Percentiles rank a stretch among this genome's conserved stretches.
These are phyloP conservation scores for Litsea cubeba DNA, from an alignment of 164 flowering plant species.

Conservation along the genomic window DNA sequence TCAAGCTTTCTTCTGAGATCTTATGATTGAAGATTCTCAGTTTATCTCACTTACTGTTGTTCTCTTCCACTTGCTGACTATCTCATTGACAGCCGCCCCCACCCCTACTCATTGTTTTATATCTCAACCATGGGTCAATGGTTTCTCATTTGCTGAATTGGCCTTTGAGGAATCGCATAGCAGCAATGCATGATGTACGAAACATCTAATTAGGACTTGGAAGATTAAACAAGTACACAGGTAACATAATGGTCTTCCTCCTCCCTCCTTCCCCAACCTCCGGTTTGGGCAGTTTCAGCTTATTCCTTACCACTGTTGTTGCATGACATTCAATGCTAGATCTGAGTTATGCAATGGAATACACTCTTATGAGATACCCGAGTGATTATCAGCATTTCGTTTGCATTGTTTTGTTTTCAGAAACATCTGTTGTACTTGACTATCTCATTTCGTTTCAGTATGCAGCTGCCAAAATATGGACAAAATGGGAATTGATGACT, in stretches of 20 bases:
- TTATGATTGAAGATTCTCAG: too few species aligned
- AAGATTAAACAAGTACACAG: too few species aligned
- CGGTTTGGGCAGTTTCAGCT: not conserved
- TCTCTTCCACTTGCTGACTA: too few species aligned
- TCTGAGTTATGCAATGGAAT: not conserved
- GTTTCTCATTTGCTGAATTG: too few species aligned
- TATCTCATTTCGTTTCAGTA: slow-evolving; percentile 31
- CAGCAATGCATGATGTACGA: too few species aligned
- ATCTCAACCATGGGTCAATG: too few species aligned
- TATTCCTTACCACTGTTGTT: not conserved
- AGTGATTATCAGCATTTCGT: not conserved
- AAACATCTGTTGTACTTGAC: not conserved
- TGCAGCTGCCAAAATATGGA: slow-evolving; percentile 95
- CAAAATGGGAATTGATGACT: slow-evolving; percentile 99
- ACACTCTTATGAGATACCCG: not conserved
- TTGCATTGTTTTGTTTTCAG: not conserved
- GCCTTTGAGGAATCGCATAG: too few species aligned
- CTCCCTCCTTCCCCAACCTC: not conserved
- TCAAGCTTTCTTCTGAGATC: too few species aligned
- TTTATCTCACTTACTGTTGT: too few species aligned
- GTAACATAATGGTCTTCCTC: not conserved
- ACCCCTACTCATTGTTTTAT: too few species aligned
- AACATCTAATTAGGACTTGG: too few species aligned
- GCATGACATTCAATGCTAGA: not conserved
- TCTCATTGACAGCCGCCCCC: too few species aligned